Evolutionary conservation across 352 stramenopile species (phyloP).

Genomic region (Phytophthora sp.): DNA sequence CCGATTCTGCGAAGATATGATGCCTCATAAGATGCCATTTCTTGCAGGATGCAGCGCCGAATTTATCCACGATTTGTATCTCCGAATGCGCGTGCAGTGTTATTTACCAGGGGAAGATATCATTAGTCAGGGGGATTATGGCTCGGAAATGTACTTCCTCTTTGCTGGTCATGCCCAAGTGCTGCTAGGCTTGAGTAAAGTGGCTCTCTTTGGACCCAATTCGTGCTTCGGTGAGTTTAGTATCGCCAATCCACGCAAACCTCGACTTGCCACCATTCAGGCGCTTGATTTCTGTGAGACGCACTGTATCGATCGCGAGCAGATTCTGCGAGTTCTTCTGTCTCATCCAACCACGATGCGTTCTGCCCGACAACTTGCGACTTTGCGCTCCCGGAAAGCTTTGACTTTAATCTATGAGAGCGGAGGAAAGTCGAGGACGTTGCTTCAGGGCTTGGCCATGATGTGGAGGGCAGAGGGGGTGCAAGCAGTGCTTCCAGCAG

Average conservation of each 20-base stretch:
- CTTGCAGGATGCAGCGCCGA: conserved; percentile 74
- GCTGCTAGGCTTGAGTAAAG: conserved; percentile 62
- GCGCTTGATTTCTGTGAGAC: conserved; percentile 84
- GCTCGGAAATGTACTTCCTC: conserved; percentile 85
- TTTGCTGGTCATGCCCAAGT: conserved; percentile 81
- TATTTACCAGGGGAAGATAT: conserved; percentile 83
- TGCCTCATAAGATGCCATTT: conserved; percentile 72
- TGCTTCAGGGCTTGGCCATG: conserved; percentile 67
- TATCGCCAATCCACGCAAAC: conserved; percentile 73
- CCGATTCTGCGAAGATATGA: conserved; percentile 75
- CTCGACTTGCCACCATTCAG: conserved; percentile 76
- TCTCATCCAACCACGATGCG: conserved; percentile 64
- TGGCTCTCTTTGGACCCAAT: conserved; percentile 71
- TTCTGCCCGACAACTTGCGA: conserved; percentile 61
- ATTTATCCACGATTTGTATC: conserved; percentile 83
- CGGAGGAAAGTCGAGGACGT: conserved; percentile 57
- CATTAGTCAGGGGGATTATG: conserved; percentile 79
- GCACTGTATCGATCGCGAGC: conserved; percentile 59
- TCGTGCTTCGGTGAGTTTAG: conserved; percentile 85
- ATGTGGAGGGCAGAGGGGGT: conserved; percentile 69
- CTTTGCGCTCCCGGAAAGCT: conserved; percentile 61
- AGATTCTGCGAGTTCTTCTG: conserved; percentile 56
- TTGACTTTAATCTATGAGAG: conserved; percentile 62
- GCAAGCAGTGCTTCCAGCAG: conserved; percentile 48
- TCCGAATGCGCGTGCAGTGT: conserved; percentile 74